Base-by-base conservation (phyloP, 768 basidiomycete species). In the Hortiboletus campestris region DNA sequence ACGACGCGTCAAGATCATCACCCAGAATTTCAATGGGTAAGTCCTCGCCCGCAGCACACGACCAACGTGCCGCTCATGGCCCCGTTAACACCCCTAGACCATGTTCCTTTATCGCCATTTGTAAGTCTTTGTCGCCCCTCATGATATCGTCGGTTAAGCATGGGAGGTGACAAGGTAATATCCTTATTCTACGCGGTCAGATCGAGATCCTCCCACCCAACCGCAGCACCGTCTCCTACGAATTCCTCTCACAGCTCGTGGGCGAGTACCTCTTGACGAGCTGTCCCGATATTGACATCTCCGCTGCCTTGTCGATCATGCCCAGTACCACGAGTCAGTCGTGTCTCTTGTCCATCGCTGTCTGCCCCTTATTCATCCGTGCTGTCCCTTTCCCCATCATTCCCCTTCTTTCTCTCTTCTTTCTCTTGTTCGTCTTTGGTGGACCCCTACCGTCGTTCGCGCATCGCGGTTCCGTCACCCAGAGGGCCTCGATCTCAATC, bases 401-500 rank as follows among this genome's bases (percentile, higher is more conserved):
- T 4, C 3, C n/a, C 34, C 12, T 0, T 38, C 36, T 5, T 14
- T 17, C n/a, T 13, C n/a, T 6, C 22, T 10, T 13, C 20, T 7
- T 31, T 31, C 36, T 19, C 10, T 38, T 34, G 32, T 4, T 16
- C 34, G 14, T 39, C 25, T 25, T 25, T 25, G 25, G 25, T 19
- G 38, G 1, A 39, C 38, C 14, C 14, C 34, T 13, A 2, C 11
- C 28, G n/a, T 16, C 44, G 5, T 16, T 2, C 13, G 19, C 10
- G 31, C 17, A 2, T 22, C 32, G 34, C 34, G 46, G 1, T 22
- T 5, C 34, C 6, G 16, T 35, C 16, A 14, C 39, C 10, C 52
- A 91, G 88, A 84, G 78, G 94, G 94, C 13, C 89, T 97, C 78
- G 89, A 94, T 66, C 76, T 97, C 43, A 94, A 97, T 63, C 91